phyloP scores from a whole-genome alignment of 805 yeast species.

The Saccharomycopsis lassenensis region DNA sequence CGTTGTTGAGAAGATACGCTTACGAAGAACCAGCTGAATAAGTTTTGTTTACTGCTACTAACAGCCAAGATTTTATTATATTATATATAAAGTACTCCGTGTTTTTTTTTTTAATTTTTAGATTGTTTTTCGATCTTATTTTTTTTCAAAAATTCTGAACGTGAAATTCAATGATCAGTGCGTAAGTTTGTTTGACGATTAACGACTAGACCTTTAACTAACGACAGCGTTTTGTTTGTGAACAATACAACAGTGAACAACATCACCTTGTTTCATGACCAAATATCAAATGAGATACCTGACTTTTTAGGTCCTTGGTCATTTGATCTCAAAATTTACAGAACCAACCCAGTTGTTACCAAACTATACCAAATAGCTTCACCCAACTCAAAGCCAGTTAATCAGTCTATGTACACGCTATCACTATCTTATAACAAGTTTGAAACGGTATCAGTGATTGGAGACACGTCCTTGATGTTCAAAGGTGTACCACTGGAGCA shows the following conservation, averaged over 20 bases:
- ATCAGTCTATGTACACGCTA: conserved; percentile 39
- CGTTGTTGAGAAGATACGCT: conserved; percentile 29
- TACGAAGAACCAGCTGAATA: too few relatives aligned
- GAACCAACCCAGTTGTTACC: conserved; percentile 41
- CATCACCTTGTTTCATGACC: conserved; percentile 60
- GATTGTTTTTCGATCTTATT: too few relatives aligned
- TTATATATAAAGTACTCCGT: too few relatives aligned
- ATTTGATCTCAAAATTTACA: conserved; percentile 55
- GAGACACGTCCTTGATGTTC: conserved; percentile 17
- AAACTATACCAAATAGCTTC: conserved; percentile 23
- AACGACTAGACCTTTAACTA: too few relatives aligned
- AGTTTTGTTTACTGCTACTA: too few relatives aligned
- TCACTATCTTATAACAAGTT: conserved; percentile 39
- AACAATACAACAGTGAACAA: conserved; percentile 44
- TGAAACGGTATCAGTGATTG: conserved; percentile 37
- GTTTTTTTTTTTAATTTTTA: too few relatives aligned
- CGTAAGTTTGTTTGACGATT: too few relatives aligned
- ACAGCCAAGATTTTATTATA: too few relatives aligned
- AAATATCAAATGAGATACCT: conserved; percentile 57
- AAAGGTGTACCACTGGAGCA: conserved; percentile 7
- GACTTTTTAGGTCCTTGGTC: conserved; percentile 53
- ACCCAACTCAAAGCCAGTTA: conserved; percentile 23
- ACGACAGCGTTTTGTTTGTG: conserved; percentile 31
- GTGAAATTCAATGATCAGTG: too few relatives aligned
- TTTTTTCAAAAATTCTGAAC: too few relatives aligned